Percentiles rank a stretch among this genome's conserved stretches.
phyloP scores from a whole-genome alignment of 2,329 filamentous ascomycete species.

The Podosphaera xanthii region DNA sequence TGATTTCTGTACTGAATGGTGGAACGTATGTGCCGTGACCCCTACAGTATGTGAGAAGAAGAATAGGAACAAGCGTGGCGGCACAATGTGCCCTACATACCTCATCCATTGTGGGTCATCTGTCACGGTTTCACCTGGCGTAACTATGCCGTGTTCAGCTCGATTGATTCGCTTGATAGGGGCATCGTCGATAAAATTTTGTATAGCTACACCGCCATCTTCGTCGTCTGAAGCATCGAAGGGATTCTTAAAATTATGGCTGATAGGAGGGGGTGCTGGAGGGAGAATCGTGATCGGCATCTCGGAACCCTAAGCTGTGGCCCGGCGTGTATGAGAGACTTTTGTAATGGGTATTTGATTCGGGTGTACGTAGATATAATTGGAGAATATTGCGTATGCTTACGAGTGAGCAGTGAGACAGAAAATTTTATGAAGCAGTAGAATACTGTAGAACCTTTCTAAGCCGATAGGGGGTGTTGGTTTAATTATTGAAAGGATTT shows the following conservation, averaged over 20 bases:
- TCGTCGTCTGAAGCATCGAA: conserved; percentile 12
- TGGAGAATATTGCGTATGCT: too few species aligned
- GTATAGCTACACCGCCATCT: conserved; percentile 16
- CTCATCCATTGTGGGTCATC: conserved; percentile 94
- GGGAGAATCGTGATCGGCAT: conserved; percentile 18
- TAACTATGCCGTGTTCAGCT: conserved; percentile 38
- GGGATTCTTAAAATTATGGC: not conserved
- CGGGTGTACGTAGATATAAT: too few species aligned
- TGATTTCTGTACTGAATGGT: conserved; percentile 41
- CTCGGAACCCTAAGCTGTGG: not conserved
- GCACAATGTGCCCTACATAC: conserved; percentile 18
- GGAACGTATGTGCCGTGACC: conserved; percentile 80
- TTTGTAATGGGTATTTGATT: too few species aligned
- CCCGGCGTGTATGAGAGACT: not conserved
- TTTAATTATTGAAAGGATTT: too few species aligned
- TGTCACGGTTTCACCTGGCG: conserved; percentile 73
- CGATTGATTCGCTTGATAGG: conserved; percentile 20
- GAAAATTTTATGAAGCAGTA: too few species aligned
- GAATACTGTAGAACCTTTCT: too few species aligned
- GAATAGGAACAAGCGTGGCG: not conserved
- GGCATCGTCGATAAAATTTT: conserved; percentile 21
- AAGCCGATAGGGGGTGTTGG: too few species aligned
- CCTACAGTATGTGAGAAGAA: conserved; percentile 21
- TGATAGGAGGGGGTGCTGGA: conserved; percentile 6
- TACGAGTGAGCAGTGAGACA: too few species aligned